Base-by-base conservation (phyloP, 1,284 basidiomycete species). In the Marasmius tenuissimus region DNA sequence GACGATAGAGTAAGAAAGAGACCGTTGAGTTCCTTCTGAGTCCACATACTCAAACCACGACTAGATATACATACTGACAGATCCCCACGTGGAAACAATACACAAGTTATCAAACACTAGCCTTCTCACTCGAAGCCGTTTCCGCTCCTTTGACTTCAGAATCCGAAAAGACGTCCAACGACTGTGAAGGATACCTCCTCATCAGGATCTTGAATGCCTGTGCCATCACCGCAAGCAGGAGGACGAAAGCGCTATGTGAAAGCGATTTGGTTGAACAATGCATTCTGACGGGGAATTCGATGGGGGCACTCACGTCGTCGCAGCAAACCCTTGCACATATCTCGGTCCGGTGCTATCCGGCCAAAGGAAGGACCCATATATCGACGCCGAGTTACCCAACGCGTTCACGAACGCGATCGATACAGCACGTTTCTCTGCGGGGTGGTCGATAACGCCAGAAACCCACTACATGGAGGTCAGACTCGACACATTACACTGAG, bases 311-410 rank as follows among this genome's bases (percentile, higher is more conserved):
- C 52, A 69, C 68, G 65, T 68, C 42, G 72, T 73, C 11, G 74
- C 74, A 10, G 74, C 69, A 67, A 78, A 80, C 1, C 78, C 78
- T 45, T 75, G 76, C 45, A 75, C 73, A 65, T 78, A 80, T 39
- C 76, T 67, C 0, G 78, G 78, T 16, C 71, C 72, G 49, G 76
- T 74, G 14, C 63, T 71, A 7, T 67, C 59, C 11, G 78, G 78
- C 78, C 78, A 80, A 11, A 81, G 72, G 73, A 81, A 80, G 34
- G 76, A 74, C 54, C 78, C 78, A 65, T 80, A 80, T 67, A 80
- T 79, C 6, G 74, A 67, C 2, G 75, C 73, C 22, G 67, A 67
- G 65, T 73, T 74, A 3, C 72, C 74, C 20, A 71, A 61, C 18
- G 61, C 57, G 59, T 74, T 74, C 62, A 71, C 72, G 40, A 73